These are phyloP conservation scores for Penicillium fimorum DNA, from an alignment of 495 filamentous ascomycete genomes.

Conservation along the genomic window DNA sequence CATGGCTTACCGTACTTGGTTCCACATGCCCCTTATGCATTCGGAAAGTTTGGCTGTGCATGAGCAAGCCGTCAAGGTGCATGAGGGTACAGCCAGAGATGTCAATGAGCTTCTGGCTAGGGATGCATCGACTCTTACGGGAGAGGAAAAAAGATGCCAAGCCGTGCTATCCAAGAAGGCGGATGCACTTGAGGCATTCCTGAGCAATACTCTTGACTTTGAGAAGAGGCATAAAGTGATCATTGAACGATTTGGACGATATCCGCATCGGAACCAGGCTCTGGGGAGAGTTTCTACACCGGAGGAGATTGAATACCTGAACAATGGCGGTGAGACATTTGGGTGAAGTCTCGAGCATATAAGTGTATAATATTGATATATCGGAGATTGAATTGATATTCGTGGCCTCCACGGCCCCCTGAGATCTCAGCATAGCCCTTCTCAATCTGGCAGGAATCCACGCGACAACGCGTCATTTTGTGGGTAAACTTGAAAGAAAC, in stretches of 20 bases:
- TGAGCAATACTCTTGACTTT: conserved; percentile 19
- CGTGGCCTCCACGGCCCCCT: too few relatives aligned
- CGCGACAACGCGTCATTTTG: too few relatives aligned
- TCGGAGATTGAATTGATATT: background rate
- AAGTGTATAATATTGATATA: background rate
- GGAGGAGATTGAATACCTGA: conserved; percentile 25
- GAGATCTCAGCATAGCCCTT: too few relatives aligned
- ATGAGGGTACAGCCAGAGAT: conserved; percentile 23
- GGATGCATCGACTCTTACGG: conserved; percentile 13
- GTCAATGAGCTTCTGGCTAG: conserved; percentile 16
- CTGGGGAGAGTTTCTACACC: conserved; percentile 21
- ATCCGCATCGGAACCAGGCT: conserved; percentile 27
- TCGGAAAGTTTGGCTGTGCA: conserved; percentile 30
- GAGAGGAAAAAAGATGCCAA: conserved; percentile 22
- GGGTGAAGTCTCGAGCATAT: background rate
- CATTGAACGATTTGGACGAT: conserved; percentile 30
- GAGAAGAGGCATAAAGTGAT: conserved; percentile 30
- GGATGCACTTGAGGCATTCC: conserved; percentile 14
- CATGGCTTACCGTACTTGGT: conserved; percentile 32
- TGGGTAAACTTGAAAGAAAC: too few relatives aligned
- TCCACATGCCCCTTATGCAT: conserved; percentile 37
- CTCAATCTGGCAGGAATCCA: too few relatives aligned
- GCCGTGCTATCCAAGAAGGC: conserved; percentile 11
- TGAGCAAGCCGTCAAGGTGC: conserved; percentile 21
- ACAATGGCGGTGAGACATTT: conserved; percentile 31